phyloP scores from a whole-genome alignment of 352 stramenopile species.

The Phytophthora vignae region DNA sequence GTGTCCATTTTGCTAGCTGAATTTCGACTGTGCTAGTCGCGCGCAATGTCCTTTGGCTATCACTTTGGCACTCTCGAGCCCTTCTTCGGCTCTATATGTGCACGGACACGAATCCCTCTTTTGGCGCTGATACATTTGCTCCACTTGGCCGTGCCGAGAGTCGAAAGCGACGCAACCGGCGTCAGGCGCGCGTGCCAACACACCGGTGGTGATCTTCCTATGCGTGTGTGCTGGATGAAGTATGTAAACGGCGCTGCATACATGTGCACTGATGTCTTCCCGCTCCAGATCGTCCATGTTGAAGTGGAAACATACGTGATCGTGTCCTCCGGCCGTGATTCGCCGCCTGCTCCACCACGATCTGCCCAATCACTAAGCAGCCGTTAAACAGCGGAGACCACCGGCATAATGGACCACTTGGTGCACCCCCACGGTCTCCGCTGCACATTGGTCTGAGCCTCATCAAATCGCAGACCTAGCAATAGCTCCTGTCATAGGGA shows the following conservation, averaged over 20 bases:
- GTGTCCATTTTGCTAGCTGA: constrained; percentile 5
- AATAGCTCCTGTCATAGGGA: neutral
- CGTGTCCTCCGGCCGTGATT: neutral
- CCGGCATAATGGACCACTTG: constrained; percentile 3
- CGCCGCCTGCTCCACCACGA: neutral
- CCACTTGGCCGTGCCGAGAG: neutral
- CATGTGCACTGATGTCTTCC: neutral
- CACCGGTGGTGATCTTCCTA: constrained; percentile 1
- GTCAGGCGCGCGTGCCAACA: neutral
- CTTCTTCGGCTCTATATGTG: neutral
- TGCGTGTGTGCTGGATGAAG: neutral
- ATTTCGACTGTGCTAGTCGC: neutral
- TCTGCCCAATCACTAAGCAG: neutral
- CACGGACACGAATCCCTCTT: neutral
- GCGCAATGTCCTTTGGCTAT: neutral
- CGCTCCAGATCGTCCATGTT: neutral
- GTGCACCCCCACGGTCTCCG: neutral
- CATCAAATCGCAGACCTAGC: neutral
- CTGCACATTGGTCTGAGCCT: neutral
- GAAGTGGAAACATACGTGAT: constrained; percentile 4
- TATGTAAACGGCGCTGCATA: neutral
- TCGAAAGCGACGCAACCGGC: neutral
- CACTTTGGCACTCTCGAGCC: neutral
- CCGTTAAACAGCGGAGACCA: neutral
- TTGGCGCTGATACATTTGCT: neutral